These are phyloP conservation scores for Ophiostoma perfectum DNA, from an alignment of 2,329 filamentous ascomycete genomes.

Conservation along the genomic window DNA sequence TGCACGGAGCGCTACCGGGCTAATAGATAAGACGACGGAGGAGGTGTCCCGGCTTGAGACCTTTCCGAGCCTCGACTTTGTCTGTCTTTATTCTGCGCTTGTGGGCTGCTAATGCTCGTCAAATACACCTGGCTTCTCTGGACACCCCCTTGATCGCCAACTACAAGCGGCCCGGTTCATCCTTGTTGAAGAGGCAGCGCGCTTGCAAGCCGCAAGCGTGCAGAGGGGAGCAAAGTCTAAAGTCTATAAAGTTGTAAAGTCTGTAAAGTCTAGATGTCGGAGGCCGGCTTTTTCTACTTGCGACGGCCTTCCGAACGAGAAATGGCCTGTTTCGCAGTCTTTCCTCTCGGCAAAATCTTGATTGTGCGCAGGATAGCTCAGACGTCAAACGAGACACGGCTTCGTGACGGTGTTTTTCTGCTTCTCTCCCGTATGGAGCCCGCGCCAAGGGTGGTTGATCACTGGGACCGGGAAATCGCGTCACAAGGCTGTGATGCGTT, in stretches of 20 bases:
- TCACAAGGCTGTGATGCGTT: not conserved
- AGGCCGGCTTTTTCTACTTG: not conserved
- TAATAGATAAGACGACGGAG: too few relatives aligned
- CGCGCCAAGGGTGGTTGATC: not conserved
- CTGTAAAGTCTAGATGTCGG: too few relatives aligned
- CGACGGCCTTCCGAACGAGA: not conserved
- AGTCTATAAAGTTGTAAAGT: too few relatives aligned
- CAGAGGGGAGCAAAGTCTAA: not conserved
- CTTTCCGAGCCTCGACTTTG: too few relatives aligned
- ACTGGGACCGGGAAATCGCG: not conserved
- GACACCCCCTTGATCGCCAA: not conserved
- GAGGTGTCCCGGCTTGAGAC: too few relatives aligned
- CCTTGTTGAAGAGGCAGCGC: not conserved
- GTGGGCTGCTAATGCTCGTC: too few relatives aligned
- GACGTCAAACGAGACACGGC: not conserved
- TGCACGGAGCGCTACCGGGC: too few relatives aligned
- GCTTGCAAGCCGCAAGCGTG: not conserved
- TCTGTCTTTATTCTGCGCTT: too few relatives aligned
- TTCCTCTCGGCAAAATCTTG: conserved; percentile 4
- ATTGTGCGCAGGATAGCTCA: not conserved
- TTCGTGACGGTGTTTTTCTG: not conserved
- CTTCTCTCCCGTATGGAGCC: not conserved
- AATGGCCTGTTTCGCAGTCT: conserved; percentile 2
- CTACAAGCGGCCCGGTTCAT: not conserved
- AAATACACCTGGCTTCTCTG: too few relatives aligned